Evolutionary conservation across 2,329 filamentous ascomycete species (phyloP).

Genomic region (Tolypocladium tundrense): DNA sequence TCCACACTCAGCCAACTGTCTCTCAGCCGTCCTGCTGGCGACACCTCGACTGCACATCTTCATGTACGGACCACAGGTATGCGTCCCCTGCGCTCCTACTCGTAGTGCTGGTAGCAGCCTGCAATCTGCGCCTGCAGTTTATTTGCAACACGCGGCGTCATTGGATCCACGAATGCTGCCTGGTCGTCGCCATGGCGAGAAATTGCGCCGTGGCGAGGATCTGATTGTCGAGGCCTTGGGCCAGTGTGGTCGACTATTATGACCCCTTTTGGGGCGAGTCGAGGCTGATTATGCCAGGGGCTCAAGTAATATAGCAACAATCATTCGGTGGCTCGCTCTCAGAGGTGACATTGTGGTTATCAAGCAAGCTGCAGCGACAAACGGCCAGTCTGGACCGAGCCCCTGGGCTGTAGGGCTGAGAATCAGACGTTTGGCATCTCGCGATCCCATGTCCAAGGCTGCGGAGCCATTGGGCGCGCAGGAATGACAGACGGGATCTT

Average conservation of each 20-base stretch:
- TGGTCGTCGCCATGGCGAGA: not conserved
- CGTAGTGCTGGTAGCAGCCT: not conserved
- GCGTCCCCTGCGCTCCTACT: not conserved
- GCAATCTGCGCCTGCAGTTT: not conserved
- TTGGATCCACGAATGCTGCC: not conserved
- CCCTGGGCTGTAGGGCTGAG: conserved; percentile 2
- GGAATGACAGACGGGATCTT: not conserved
- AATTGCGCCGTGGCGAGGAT: not conserved
- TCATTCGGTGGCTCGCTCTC: no score
- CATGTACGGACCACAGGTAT: not conserved
- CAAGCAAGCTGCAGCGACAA: not conserved
- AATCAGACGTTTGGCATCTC: not conserved
- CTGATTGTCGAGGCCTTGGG: not conserved
- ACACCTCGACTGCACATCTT: not conserved
- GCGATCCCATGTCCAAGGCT: not conserved
- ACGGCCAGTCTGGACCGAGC: not conserved
- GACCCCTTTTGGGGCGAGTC: not conserved
- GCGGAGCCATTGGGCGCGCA: not conserved
- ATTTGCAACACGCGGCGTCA: not conserved
- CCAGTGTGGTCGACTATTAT: not conserved
- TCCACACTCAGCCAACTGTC: not conserved
- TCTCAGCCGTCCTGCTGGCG: not conserved
- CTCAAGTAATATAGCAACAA: not conserved
- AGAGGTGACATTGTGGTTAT: not conserved
- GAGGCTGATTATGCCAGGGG: not conserved